Evolutionary conservation across 2,329 filamentous ascomycete species (phyloP), one percentile per base, ranked within the genome.

Genomic region (Fusarium nematophilum): DNA sequence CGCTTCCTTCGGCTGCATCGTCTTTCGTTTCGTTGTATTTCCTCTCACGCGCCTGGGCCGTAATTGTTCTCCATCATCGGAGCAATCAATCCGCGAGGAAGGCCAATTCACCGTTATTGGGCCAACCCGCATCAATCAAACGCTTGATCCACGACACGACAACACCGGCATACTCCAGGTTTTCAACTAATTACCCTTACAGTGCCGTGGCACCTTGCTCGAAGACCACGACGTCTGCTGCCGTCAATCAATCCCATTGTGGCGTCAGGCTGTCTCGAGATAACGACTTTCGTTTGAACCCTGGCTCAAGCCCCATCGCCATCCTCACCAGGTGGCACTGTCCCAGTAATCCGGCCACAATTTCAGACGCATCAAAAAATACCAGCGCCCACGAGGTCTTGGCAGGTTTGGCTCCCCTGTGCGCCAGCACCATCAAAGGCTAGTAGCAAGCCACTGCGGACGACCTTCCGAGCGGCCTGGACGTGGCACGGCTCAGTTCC

Each of bases 401-500:
- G 38, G 30, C 47, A 50, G 37, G 36, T 33, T 40, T 30, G 46
- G 34, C 44, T 30, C 51, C 56, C 60, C 52, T 53, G 55, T 54
- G 23, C 31, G 26, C 46, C 47, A 64, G 39, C 38, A 36, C 45
- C 40, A 47, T 23, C 30, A 60, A 33, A 51, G 33, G 47, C 31
- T 46, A 64, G 42, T 23, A 64, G 30, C 51, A 65, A 62, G 61
- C 61, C 61, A 65, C 61, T 48, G 37, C 43, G 29, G 61, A 55
- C 57, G 48, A 62, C 61, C 47, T 42, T 48, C 50, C 42, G 53
- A 62, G 30, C 44, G 47, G 29, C 44, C 44, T 64, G 48, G 52
- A 62, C 56, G 61, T 64, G 53, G 61, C 57, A 62, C 53, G 53
- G 53, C 53, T 55, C 46, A 62, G 13, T 58, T 48, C 45, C 61